Evolutionary conservation across 805 yeast genomes (phyloP), one percentile per base, ranked within the genome.

Genomic region (Hanseniaspora clermontiae): DNA sequence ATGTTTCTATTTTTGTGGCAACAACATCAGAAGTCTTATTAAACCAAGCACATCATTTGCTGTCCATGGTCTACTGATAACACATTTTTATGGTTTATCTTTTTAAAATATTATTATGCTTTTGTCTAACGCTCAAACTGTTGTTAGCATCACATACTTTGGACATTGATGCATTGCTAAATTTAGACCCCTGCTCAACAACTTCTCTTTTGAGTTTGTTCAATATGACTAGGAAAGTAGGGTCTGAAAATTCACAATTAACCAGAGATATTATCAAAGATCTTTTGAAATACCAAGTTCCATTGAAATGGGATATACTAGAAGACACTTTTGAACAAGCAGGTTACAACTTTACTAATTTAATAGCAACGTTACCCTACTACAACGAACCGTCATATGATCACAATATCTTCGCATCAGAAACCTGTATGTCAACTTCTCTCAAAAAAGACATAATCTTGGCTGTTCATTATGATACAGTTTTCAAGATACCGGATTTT

Each of bases 401-500:
- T 2, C 6, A 29, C 20, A 19, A 9, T 17, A 2, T n/a, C 3
- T 47, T 47, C 20, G 14, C 5, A 4, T 9, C 4, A n/a, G 15
- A 42, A 14, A 38, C 9, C 11, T 37, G 47, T 43, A 17, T 8
- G 24, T 46, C 34, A 1, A 49, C 17, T 10, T 45, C 56, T 8
- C 62, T 61, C 5, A 61, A 61, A 2, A 60, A 63, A 2, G 64
- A 64, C 9, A 67, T 73, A 6, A 15, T 54, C 0, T 59, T 79
- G 3, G 77, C 77, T 4, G 84, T 81, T 0, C 84, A 80, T 60
- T 80, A 78, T 60, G 84, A 80, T 62, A 72, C 81, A 0, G 74
- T 75, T 59, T 54, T 67, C 10, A 63, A 63, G 8, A 82, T 82
- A 1, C 68, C 66, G n/a, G 83, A 82, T 6, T 79, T 80, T 57